Evolutionary conservation across 257 asterid species (phyloP).

Genomic region (Scutellaria galericulata): DNA sequence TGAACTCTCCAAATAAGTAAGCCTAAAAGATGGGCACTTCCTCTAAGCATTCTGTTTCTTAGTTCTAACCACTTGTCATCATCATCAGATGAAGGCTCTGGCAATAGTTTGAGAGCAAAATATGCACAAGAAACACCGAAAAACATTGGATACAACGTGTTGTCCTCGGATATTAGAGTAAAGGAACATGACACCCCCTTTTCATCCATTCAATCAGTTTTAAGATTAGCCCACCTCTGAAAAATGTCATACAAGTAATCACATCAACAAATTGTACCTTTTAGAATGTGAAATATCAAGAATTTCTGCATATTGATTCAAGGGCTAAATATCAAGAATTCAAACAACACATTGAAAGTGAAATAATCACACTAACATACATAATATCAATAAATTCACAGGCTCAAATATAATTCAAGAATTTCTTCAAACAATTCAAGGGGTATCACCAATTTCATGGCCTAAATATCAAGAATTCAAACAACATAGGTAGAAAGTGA

Average conservation of each 20-base stretch:
- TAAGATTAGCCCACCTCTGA: constrained; percentile 35
- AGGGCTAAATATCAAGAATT: neutral
- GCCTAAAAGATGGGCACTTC: constrained; percentile 82
- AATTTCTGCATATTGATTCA: constrained; percentile 20
- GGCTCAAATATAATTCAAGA: neutral
- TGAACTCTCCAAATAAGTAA: constrained; percentile 69
- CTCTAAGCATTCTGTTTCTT: constrained; percentile 59
- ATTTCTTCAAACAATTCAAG: constrained; percentile 23
- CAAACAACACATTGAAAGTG: neutral
- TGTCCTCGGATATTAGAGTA: constrained; percentile 44
- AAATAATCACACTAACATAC: neutral
- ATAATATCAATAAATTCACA: neutral
- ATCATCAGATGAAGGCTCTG: constrained; percentile 52
- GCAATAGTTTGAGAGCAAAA: constrained; percentile 60
- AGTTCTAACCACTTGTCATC: constrained; percentile 58
- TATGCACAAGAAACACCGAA: constrained; percentile 84
- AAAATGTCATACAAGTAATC: constrained; percentile 14
- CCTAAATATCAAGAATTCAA: neutral
- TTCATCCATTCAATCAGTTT: constrained; percentile 53
- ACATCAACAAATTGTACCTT: constrained; percentile 22
- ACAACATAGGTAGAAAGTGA: neutral
- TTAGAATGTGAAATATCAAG: constrained; percentile 14
- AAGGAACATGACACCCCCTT: constrained; percentile 51
- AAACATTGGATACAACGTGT: constrained; percentile 60
- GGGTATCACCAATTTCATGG: constrained; percentile 4